Conservation (phyloP, 306 rosid species). For the Albizia julibrissin region DNA sequence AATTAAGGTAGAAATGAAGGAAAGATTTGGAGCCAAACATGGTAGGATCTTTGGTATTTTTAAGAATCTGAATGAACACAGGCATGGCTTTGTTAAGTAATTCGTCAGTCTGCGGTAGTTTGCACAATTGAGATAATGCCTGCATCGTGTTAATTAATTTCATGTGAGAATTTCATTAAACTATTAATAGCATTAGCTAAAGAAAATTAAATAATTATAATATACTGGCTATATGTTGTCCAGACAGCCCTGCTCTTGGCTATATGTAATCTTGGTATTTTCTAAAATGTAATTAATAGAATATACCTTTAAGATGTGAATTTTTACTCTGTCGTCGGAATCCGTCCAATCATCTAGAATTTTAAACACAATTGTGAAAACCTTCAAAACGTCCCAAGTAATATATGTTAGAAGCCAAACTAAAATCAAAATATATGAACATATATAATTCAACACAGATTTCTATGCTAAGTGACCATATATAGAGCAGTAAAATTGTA, state of each 20-base stretch:
- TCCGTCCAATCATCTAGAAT: not conserved
- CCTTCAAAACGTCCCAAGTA: conserved; percentile 26
- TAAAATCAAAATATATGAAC: not conserved
- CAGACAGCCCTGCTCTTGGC: no score
- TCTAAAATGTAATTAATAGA: not conserved
- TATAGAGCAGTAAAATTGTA: not conserved
- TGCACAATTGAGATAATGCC: conserved; percentile 33
- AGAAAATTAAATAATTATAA: no score
- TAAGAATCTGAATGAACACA: conserved; percentile 21
- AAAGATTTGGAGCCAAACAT: conserved; percentile 18
- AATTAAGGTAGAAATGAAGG: not conserved
- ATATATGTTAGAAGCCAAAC: conserved; percentile 13
- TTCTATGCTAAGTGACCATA: not conserved
- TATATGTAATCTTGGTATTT: no score
- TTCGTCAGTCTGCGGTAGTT: not conserved
- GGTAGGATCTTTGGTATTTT: not conserved
- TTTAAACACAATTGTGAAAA: not conserved
- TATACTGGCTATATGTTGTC: no score
- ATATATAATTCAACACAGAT: not conserved
- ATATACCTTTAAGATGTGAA: conserved; percentile 28
- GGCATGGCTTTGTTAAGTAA: conserved; percentile 2
- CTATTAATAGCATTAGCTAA: no score
- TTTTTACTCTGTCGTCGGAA: not conserved
- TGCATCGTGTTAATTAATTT: conserved; percentile 12
- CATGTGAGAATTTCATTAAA: not conserved